Evolutionary conservation across 169 alveolate genomes (phyloP), one percentile per base, ranked within the genome.

Genomic region (Plasmodium vinckei): DNA sequence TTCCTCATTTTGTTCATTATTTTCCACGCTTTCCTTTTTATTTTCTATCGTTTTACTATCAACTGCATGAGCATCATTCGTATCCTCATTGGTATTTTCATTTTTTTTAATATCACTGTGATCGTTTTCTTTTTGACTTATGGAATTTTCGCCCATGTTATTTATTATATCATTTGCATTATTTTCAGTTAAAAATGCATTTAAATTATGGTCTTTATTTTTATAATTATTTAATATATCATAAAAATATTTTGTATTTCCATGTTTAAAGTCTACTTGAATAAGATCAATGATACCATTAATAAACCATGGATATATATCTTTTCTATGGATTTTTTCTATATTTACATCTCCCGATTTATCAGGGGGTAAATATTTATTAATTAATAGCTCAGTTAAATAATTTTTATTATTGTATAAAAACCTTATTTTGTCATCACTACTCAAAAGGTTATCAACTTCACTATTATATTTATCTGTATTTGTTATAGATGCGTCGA

Each of bases 391-490:
- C 21, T 90, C 92, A 44, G 67, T 90, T 56, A 94, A 73, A 65
- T 87, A 94, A 65, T 86, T 73, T 71, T 94, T 94, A 92, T 94
- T 94, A 87, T 94, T 94, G 89, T 92, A 94, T 27, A 94, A 73
- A 77, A 94, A 94, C 65, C 88, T 73, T 13, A 92, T 90, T 69
- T 92, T 92, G 61, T 94, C 96, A 46, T 93, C 94, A 27, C 92
- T 94, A 47, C 91, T 94, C 65, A 94, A 39, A 25, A 89, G 27
- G 15, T 86, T 68, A 71, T 71, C 87, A 10, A 86, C 87, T 73
- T 86, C 87, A 25, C 59, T 13, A 25, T 86, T 86, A 63, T 71
- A 60, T 42, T 71, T 59, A 49, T 68, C 87, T 13, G 73, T 46
- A 64, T 70, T 71, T 9, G 54, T 70, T 15, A 70, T 47, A 23